Base-by-base conservation (phyloP, 2,329 filamentous ascomycete species). In the Xylariaceae sp. region DNA sequence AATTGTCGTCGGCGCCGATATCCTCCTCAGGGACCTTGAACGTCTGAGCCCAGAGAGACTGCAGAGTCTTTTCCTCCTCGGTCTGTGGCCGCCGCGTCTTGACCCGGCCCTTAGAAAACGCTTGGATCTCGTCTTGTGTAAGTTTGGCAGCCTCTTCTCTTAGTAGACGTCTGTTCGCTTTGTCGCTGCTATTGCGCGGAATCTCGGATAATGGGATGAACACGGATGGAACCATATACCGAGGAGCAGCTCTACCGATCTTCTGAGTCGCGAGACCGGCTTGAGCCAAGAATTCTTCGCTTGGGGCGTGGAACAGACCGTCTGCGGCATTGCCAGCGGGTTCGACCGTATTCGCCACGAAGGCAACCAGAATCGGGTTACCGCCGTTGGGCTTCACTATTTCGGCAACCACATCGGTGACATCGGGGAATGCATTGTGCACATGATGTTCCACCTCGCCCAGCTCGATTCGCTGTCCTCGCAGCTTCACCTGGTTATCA, bases 141-240 rank as follows among this genome's bases (percentile, higher is more conserved):
- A 55, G 40, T n/a, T 34, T 40, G 1, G 21, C 44, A 3, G 49
- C 49, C 7, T 39, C 10, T 10, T 55, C 48, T 70, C 58, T 43
- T 42, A 55, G n/a, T 6, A 44, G 15, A n/a, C 18, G 49, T 69
- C 70, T 67, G 50, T 71, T 63, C 29, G 67, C 57, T 60, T 72
- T 72, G 5, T 63, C 61, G 5, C 63, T 67, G 1, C 57, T 56
- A 16, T 62, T 50, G 21, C 65, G 51, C 0, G 70, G 68, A 13
- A 71, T 58, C 10, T 51, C 43, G 34, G 59, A 51, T 8, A 70
- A 53, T 3, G 59, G 56, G 7, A 72, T 19, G 59, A 64, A 71
- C 2, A 64, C 46, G 1, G 61, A 63, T 0, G 71, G 71, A 0
- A 72, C 61, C 70, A 72, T 72, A 55, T 70, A 71, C 0, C 51